These are phyloP conservation scores for Cladophialophora bantiana DNA, from an alignment of 2,329 filamentous ascomycete species.

Conservation along the genomic window DNA sequence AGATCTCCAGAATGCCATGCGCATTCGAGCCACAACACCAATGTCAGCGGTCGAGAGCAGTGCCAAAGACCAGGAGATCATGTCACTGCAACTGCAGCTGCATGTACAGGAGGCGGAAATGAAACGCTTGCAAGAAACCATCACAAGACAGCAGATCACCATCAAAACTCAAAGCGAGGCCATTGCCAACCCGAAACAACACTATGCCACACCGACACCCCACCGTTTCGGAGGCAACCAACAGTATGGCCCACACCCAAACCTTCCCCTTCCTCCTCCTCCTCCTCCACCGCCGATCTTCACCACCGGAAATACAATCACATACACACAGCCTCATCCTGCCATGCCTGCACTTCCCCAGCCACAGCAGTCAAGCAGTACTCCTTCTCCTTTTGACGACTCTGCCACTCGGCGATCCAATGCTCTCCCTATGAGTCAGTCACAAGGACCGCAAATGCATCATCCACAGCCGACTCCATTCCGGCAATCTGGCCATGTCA, in stretches of 20 bases:
- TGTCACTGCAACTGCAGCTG: conserved; percentile 17
- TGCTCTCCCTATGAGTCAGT: conserved; percentile 1
- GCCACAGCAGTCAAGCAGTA: conserved; percentile 1
- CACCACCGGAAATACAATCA: neutral
- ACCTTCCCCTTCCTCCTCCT: conserved; percentile 7
- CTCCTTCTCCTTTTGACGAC: conserved; percentile 10
- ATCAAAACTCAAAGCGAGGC: conserved; percentile 34
- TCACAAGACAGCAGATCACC: conserved; percentile 27
- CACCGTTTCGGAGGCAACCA: conserved; percentile 10
- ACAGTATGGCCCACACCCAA: conserved; percentile 9
- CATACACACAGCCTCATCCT: neutral
- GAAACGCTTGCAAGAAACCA: conserved; percentile 10
- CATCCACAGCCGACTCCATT: conserved; percentile 15
- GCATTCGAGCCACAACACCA: conserved; percentile 28
- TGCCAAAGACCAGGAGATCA: conserved; percentile 27
- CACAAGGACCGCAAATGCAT: conserved; percentile 10
- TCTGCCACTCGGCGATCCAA: neutral
- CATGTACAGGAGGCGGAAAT: conserved; percentile 25
- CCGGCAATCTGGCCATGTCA: conserved; percentile 15
- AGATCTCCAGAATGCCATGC: conserved; percentile 28
- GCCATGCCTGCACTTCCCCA: neutral
- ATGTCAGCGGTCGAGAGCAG: conserved; percentile 27
- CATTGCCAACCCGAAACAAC: conserved; percentile 28
- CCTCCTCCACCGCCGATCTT: conserved; percentile 19
- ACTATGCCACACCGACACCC: conserved; percentile 26